Evolutionary conservation across 2,329 filamentous ascomycete genomes (phyloP).

Genomic region (Scytalidium sp.): DNA sequence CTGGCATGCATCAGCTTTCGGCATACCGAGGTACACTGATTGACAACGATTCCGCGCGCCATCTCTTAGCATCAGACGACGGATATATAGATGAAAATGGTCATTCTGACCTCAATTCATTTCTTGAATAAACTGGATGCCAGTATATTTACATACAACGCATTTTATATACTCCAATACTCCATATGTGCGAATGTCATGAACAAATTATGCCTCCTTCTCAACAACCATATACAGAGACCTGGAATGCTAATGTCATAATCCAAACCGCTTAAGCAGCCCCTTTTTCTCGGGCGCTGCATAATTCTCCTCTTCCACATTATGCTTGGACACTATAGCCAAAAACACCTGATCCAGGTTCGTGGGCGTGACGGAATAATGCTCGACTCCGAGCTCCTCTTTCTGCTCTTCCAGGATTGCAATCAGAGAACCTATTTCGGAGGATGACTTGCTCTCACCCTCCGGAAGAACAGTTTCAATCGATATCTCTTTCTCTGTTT

Average conservation of each 20-base stretch:
- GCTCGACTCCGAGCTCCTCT: constrained; percentile 67
- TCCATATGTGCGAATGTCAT: no score
- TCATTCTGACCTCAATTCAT: no score
- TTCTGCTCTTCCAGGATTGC: constrained; percentile 70
- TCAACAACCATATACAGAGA: not conserved
- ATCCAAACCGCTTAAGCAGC: not conserved
- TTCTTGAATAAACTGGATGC: no score
- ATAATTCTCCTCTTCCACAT: constrained; percentile 71
- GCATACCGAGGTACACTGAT: no score
- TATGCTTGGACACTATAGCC: constrained; percentile 76
- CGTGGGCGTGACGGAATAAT: constrained; percentile 84
- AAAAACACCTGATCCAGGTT: constrained; percentile 91
- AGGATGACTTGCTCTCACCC: constrained; percentile 19
- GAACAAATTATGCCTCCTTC: not conserved
- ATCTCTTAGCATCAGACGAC: no score
- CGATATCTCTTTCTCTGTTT: constrained; percentile 12
- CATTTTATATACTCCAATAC: no score
- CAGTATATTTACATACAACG: not conserved
- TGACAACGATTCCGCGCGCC: no score
- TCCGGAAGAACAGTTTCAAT: constrained; percentile 10
- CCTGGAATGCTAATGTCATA: not conserved
- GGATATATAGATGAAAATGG: no score
- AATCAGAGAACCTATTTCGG: constrained; percentile 63
- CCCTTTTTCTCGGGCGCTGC: constrained; percentile 15
- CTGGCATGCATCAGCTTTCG: no score